Evolutionary conservation across 2,329 filamentous ascomycete genomes (phyloP), one percentile per base, ranked within the genome.

Genomic region (Xylariaceae sp.): DNA sequence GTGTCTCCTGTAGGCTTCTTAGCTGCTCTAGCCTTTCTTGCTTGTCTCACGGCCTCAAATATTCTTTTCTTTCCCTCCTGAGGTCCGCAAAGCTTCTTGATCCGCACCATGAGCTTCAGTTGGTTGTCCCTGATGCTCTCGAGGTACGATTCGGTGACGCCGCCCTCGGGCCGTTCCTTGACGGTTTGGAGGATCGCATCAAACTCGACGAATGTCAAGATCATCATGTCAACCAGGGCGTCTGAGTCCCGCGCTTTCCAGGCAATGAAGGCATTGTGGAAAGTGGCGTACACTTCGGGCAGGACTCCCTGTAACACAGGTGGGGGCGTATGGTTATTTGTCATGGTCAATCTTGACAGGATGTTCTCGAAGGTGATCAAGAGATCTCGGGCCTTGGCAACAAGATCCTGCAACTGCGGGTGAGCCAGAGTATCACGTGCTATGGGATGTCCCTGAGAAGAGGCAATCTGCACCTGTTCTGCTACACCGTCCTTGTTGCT

Each of bases 101-200:
- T 89, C 34, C 83, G 73, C 34, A 86, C 84, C 55, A 90, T 78
- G 13, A 90, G 67, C 63, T 86, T 83, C 28, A 88, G 67, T 59
- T 92, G 86, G 52, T 88, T 89, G 49, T 88, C 82, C 41, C 84
- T 76, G 47, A 90, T 88, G 43, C 85, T 88, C 53, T 87, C 75
- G 24, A 80, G 78, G 56, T 89, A 90, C n/a, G 88, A 78, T 13
- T 77, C 78, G 1, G 83, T 77, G 2, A 88, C 85, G 12, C 80
- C 77, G 27, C 83, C 79, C 33, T 85, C 80, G 0, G 79, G 85
- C 36, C 81, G 81, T 52, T 88, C 81, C 59, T 88, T 88, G 57
- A 92, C 84, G 3, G 83, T 85, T 56, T 88, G 83, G 71, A 85
- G 85, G 33, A 90, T 90, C 24, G 82, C 82, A 54, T 92, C 86